Base-by-base conservation (phyloP, 768 basidiomycete species). In the Pleurotus citrinopileatus region DNA sequence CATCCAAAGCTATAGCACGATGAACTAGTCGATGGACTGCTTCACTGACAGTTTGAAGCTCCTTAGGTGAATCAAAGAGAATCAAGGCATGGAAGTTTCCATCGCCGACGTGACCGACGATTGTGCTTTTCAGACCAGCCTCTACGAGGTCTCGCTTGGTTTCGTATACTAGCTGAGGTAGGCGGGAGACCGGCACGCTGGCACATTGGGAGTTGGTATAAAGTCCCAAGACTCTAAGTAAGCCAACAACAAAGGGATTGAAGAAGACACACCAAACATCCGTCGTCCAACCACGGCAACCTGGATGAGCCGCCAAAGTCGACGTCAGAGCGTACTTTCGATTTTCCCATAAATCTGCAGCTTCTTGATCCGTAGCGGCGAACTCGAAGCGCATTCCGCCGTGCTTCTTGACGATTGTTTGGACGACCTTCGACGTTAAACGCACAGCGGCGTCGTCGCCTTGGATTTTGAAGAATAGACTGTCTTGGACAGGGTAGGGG, bases 391-490 rank as follows among this genome's bases (percentile, higher is more conserved):
- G 74, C 19, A 67, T 74, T 45, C 90, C 84, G 2, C 84, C 83
- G 59, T 95, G 84, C 60, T 75, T 81, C 60, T 81, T 74, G 19
- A 85, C 81, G 23, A 96, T 82, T 6, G 67, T 62, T 59, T 84
- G 74, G 22, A 91, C 79, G 17, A 74, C 67, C 40, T 79, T 74
- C 0, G 87, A 81, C 0, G 89, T 78, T 37, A 79, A 77, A 3
- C 79, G 63, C 27, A 89, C 80, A 4, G 80, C 76, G 9, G 75
- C 67, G 0, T 78, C 71, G 28, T 89, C 83, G 2, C 93, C 93
- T 65, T 94, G 91, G 48, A 97, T 80, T 67, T 96, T 95, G 78
- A 98, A 91, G 72, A 97, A 93, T 8, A 97, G 78, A 0, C 87
- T 87, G 63, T 94, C 91, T 57, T 78, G 71, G 17, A 84, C 83